phyloP scores from a whole-genome alignment of 345 rosid species.

The Eucalyptus polyanthemos region DNA sequence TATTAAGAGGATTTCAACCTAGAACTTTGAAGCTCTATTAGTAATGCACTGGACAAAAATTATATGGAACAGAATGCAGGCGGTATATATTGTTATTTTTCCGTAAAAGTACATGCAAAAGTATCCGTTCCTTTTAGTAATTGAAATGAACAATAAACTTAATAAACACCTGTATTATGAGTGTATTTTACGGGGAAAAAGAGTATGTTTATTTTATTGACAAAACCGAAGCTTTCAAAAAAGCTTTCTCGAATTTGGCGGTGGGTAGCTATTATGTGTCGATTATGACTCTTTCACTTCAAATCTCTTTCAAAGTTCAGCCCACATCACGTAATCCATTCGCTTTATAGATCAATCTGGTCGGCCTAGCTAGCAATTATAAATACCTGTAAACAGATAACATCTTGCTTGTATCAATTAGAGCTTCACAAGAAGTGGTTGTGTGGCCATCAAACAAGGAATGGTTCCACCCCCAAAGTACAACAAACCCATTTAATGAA shows the following conservation, averaged over 20 bases:
- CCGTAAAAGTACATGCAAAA: not conserved
- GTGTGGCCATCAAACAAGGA: constrained; percentile 26
- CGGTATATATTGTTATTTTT: not conserved
- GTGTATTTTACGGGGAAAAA: not conserved
- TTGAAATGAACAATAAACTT: not conserved
- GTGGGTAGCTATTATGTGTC: not conserved
- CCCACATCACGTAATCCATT: not conserved
- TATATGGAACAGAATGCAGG: not conserved
- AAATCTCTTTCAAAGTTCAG: not conserved
- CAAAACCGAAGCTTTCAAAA: not conserved
- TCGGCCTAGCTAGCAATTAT: not conserved
- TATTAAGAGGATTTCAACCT: not conserved
- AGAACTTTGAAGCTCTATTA: not conserved
- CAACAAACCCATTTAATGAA: not conserved
- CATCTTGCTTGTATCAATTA: not conserved
- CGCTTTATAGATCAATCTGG: not conserved
- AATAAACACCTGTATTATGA: no score
- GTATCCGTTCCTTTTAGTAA: not conserved
- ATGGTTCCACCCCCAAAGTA: not conserved
- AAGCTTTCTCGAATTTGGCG: not conserved
- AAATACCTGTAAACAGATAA: not conserved
- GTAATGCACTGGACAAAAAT: not conserved
- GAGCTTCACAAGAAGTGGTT: not conserved
- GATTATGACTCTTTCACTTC: not conserved
- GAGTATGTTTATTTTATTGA: not conserved